These are phyloP conservation scores for Kuraishia piskuri DNA, from an alignment of 805 yeast genomes.

Conservation along the genomic window DNA sequence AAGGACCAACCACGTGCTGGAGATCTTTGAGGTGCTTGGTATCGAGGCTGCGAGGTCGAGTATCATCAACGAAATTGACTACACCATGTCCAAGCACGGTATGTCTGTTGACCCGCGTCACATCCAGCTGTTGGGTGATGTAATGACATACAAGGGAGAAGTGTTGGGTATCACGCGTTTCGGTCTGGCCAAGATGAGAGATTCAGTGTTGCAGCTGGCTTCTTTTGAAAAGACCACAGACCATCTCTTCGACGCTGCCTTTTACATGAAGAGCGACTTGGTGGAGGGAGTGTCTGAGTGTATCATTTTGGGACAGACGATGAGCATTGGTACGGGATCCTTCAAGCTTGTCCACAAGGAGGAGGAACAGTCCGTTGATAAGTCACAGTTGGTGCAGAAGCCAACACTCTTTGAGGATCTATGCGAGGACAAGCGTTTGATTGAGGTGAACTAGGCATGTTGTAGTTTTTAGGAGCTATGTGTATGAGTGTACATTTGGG, in stretches of 20 bases:
- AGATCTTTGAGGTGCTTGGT: conserved; percentile 83
- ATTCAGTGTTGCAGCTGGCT: conserved; percentile 92
- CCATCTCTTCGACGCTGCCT: conserved; percentile 96
- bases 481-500: too few relatives aligned
- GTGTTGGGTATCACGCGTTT: conserved; percentile 96
- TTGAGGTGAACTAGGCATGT: neutral
- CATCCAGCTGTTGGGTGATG: conserved; percentile 94
- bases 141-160: conserved; percentile 98
- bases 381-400: conserved; percentile 28
- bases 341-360: conserved; percentile 69
- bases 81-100: conserved; percentile 98
- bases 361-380: conserved; percentile 17
- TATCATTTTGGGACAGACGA: conserved; percentile 94
- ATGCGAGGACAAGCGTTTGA: conserved; percentile 13
- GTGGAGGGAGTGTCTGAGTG: conserved; percentile 98
- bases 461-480: neutral
- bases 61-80: conserved; percentile 89
- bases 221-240: conserved; percentile 98
- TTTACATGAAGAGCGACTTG: conserved; percentile 91
- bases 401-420: conserved; percentile 39
- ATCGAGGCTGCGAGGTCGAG: conserved; percentile 96
- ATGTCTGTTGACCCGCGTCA: conserved; percentile 99
- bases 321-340: conserved; percentile 96
- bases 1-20: conserved; percentile 85
- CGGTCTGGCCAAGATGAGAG: conserved; percentile 97